Base-by-base conservation (phyloP, 2,329 filamentous ascomycete species). In the Bipolaris cookei region DNA sequence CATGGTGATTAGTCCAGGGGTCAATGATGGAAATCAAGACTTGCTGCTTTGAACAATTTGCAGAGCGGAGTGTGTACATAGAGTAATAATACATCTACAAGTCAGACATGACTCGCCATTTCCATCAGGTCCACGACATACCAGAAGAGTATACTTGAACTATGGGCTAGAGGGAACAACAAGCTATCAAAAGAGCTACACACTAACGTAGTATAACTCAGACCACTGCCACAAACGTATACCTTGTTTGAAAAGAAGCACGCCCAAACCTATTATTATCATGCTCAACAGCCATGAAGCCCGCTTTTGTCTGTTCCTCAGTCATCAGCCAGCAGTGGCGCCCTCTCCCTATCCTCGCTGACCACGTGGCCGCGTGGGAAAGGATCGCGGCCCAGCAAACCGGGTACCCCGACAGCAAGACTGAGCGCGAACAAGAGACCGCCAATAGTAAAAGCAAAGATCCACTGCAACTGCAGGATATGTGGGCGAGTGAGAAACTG, bases 381-480 rank as follows among this genome's bases (percentile, higher is more conserved):
- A 46, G 77, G 79, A 60, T 87, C 83, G 52, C 82, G 80, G 56
- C 88, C 88, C 11, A 86, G 82, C 70, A 87, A 51, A 20, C 84
- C 84, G 0, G 89, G 89, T 32, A 90, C 76, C 2, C 86, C 88
- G 50, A 92, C 81, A 14, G 83, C 76, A 2, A 90, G 68, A 1
- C 90, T 91, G 16, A 86, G 78, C 18, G 92, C 75, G 73, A 95
- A 89, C 51, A 96, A 84, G 23, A 90, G 73, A 0, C 82, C 85
- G 83, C 94, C 92, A 74, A 96, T 92, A 61, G 87, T 82, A 71
- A 96, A 95, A 32, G 92, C 90, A 74, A 96, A 96, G 77, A 96
- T 94, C 92, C 92, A 96, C 79, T 97, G 92, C 63, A 96, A 82
- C 6, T 91, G 90, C 64, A 96, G 82, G 62, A 89, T 76, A 72